Evolutionary conservation across 306 rosid genomes (phyloP).

Genomic region (peach (Prunus persica)): DNA sequence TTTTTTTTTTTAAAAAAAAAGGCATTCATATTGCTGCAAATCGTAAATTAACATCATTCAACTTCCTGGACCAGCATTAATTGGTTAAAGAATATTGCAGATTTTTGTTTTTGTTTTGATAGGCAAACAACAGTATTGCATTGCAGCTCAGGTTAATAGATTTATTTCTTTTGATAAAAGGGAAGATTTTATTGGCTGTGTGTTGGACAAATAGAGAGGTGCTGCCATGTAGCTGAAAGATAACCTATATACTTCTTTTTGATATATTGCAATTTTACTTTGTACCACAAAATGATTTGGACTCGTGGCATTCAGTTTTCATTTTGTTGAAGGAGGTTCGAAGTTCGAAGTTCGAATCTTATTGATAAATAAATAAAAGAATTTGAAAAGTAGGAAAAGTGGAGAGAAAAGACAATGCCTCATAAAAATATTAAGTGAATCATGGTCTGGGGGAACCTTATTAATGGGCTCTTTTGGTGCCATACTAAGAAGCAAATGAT

Average conservation of each 20-base stretch:
- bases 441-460: not conserved
- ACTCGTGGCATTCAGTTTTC: too few relatives aligned
- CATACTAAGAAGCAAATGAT: slow-evolving; percentile 27
- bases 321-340: too few relatives aligned
- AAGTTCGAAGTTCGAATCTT: too few relatives aligned
- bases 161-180: too few relatives aligned
- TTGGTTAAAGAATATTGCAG: not conserved
- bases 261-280: too few relatives aligned
- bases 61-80: not conserved
- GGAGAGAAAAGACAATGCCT: not conserved
- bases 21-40: not conserved
- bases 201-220: not conserved
- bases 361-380: too few relatives aligned
- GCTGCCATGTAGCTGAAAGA: not conserved
- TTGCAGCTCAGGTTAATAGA: too few relatives aligned
- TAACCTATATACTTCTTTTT: too few relatives aligned
- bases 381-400: not conserved
- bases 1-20: not conserved
- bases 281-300: too few relatives aligned
- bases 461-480: slow-evolving; percentile 20
- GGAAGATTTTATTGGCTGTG: not conserved
- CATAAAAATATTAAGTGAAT: not conserved
- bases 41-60: not conserved
- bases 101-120: not conserved
- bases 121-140: too few relatives aligned